phyloP scores from a whole-genome alignment of 768 basidiomycete genomes.

The Tulasnella sp. region DNA sequence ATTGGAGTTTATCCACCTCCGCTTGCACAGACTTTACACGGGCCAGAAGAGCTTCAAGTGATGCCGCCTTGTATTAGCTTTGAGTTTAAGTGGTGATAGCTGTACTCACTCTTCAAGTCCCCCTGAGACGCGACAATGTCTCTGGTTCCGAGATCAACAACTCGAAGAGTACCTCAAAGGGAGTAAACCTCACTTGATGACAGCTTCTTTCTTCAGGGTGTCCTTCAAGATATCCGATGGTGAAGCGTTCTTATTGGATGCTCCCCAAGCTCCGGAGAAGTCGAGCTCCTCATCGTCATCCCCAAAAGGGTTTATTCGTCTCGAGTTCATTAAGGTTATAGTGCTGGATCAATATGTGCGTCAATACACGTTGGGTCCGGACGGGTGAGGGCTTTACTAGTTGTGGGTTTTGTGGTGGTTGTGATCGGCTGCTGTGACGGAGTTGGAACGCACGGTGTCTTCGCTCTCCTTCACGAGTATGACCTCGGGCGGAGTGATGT shows the following conservation, averaged over 20 bases:
- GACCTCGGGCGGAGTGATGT: too few species aligned
- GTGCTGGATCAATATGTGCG: too few species aligned
- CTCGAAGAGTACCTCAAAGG: not conserved
- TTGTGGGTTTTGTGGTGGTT: too few species aligned
- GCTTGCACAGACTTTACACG: slow-evolving; percentile 58
- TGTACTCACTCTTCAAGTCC: slow-evolving; percentile 52
- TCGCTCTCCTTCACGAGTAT: too few species aligned
- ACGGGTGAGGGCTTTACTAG: too few species aligned
- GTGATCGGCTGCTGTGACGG: too few species aligned
- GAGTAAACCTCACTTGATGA: slow-evolving; percentile 51
- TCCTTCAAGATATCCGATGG: slow-evolving; percentile 50
- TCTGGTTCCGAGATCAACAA: slow-evolving; percentile 29
- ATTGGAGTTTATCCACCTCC: slow-evolving; percentile 68
- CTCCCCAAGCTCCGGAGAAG: slow-evolving; percentile 14
- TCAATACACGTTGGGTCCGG: too few species aligned
- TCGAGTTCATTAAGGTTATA: slow-evolving; percentile 11
- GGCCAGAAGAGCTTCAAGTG: slow-evolving; percentile 43
- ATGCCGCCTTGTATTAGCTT: not conserved
- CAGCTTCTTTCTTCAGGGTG: slow-evolving; percentile 61
- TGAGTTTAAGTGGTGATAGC: not conserved
- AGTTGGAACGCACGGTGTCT: too few species aligned
- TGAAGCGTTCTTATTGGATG: not conserved
- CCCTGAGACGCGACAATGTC: slow-evolving; percentile 66
- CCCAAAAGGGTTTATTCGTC: slow-evolving; percentile 16
- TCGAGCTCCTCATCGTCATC: slow-evolving; percentile 18